Evolutionary conservation across 2,329 filamentous ascomycete species (phyloP), one percentile per base, ranked within the genome.

Genomic region (Orbilia ellipsospora): DNA sequence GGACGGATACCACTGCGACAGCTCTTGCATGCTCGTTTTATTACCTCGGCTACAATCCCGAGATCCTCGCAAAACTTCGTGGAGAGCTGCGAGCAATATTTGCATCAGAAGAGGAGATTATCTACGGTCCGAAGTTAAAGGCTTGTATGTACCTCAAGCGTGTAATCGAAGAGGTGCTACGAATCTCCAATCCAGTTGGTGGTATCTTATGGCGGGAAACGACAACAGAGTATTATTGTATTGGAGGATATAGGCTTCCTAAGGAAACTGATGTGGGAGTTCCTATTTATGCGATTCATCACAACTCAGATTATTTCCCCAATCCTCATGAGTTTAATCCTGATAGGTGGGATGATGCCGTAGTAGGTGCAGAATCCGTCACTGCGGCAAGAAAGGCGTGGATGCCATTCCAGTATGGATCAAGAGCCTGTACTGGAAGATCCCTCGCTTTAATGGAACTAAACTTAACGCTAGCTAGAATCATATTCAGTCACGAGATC

Each of bases 351-450:
- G 57, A 69, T 26, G 72, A 75, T 31, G 56, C 16, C 8, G 52
- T 67, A 15, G 69, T 67, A 7, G 69, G 69, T 0, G n/a, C n/a
- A n/a, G n/a, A n/a, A n/a, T 42, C 82, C 61, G 83, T 87, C 0
- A 83, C 84, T 1, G 79, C 84, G 2, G 90, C 90, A 1, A 87
- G 90, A 62, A 85, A 85, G 40, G 91, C 91, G 0, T 94, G 92
- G 82, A 92, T 90, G 77, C 90, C 92, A 0, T 93, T 92, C 79
- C 89, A 87, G 54, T 84, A 91, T 73, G 90, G 90, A 0, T 88
- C 90, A 0, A 83, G 90, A 90, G 13, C 89, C 1, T 93, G 90
- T 80, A 90, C 92, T 64, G 90, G 90, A 0, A 92, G 92, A 84
- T 86, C 86, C 0, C 82, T 91, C 51, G 89, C 89, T 1, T 90